phyloP scores from a whole-genome alignment of 106 monocot species.

The Dioscorea zingiberensis region DNA sequence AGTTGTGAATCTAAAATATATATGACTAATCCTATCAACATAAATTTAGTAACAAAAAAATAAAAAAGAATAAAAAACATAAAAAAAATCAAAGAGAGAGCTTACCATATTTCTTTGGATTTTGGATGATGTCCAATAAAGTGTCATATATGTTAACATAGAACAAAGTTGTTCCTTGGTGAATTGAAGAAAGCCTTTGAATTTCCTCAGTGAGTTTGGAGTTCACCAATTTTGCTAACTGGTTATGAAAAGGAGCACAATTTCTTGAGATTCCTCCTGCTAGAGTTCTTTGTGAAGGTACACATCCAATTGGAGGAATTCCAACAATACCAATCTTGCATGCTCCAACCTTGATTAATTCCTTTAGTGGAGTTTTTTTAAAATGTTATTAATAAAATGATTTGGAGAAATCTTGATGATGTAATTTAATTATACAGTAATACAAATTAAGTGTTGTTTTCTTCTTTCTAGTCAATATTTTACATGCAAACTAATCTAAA shows the following conservation, averaged over 20 bases:
- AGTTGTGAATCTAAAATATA: too few species aligned
- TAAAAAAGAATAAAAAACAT: neutral
- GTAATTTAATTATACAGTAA: too few species aligned
- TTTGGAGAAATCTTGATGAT: too few species aligned
- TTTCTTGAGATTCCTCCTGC: constrained; percentile 42
- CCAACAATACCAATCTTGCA: constrained; percentile 35
- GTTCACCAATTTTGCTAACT: constrained; percentile 44
- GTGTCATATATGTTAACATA: constrained; percentile 27
- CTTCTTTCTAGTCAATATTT: too few species aligned
- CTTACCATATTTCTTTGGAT: constrained; percentile 43
- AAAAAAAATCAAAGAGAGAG: neutral
- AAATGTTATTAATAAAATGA: too few species aligned
- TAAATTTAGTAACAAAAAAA: too few species aligned
- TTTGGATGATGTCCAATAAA: constrained; percentile 31
- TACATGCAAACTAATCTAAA: too few species aligned
- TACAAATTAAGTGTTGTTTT: too few species aligned
- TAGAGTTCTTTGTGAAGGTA: constrained; percentile 59
- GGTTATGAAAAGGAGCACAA: constrained; percentile 33
- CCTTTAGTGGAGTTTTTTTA: constrained; percentile 11
- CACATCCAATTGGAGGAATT: constrained; percentile 67
- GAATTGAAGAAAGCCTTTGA: constrained; percentile 8
- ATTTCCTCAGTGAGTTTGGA: constrained; percentile 17
- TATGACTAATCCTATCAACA: too few species aligned
- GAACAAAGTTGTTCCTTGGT: constrained; percentile 12
- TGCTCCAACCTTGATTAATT: constrained; percentile 42